phyloP scores from a whole-genome alignment of 2,329 filamentous ascomycete species.

The Nigrograna mackinnonii region DNA sequence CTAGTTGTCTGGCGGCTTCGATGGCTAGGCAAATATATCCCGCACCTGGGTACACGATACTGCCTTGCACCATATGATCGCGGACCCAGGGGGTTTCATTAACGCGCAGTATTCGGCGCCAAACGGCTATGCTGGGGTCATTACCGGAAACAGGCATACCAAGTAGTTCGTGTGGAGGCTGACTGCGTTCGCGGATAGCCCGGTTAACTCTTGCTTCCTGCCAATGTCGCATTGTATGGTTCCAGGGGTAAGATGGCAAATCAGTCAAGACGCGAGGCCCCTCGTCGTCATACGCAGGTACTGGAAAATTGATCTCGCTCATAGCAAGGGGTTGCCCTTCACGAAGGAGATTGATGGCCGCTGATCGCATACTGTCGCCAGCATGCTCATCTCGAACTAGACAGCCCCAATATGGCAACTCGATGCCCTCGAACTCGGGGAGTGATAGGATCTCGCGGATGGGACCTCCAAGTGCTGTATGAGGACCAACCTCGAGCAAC shows the following conservation, averaged over 20 bases:
- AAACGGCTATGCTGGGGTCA: conserved; percentile 1
- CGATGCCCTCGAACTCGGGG: conserved; percentile 1
- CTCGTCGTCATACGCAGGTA: background rate
- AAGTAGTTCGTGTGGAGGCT: conserved; percentile 10
- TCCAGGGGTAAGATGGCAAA: conserved; percentile 38
- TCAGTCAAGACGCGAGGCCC: conserved; percentile 18
- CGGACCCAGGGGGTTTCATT: conserved; percentile 23
- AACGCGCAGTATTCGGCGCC: conserved; percentile 11
- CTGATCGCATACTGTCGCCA: conserved; percentile 20
- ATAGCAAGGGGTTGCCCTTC: conserved; percentile 5
- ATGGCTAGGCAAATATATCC: conserved; percentile 4
- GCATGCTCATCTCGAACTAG: conserved; percentile 28
- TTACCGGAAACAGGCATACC: conserved; percentile 5
- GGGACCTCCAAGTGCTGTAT: conserved; percentile 25
- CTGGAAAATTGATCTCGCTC: background rate
- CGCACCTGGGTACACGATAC: conserved; percentile 8
- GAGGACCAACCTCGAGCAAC: conserved; percentile 26
- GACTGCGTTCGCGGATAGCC: conserved; percentile 1
- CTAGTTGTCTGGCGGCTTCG: conserved; percentile 23
- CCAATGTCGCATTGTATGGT: conserved; percentile 32
- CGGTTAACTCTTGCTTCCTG: conserved; percentile 7
- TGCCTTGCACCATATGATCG: conserved; percentile 24
- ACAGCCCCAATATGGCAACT: conserved; percentile 8
- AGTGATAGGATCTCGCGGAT: conserved; percentile 20
- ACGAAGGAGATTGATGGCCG: conserved; percentile 25